These are phyloP conservation scores for Eucalyptus pauciflora DNA, from an alignment of 345 rosid species.

Conservation along the genomic window DNA sequence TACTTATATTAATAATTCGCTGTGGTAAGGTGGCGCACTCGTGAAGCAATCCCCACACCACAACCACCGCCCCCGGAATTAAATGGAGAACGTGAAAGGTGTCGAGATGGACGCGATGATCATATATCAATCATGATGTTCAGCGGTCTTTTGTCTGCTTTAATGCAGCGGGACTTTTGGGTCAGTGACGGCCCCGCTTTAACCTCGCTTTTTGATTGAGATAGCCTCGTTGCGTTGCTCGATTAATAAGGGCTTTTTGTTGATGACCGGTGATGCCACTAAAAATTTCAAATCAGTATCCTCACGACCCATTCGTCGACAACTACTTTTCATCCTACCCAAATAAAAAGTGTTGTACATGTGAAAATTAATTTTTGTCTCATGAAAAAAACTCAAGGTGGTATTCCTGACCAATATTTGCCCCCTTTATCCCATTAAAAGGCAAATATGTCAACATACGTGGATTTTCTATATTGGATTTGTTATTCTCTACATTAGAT, in stretches of 20 bases:
- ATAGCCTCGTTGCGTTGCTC: background rate
- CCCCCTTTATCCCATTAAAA: background rate
- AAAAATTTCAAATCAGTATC: background rate
- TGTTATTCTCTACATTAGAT: accelerated
- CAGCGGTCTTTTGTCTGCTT: background rate
- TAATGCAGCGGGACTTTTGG: background rate
- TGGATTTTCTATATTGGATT: accelerated
- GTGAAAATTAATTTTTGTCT: no score
- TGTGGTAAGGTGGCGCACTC: background rate
- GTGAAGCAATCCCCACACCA: background rate
- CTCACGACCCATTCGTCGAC: accelerated
- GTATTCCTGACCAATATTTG: accelerated
- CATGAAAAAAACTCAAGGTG: background rate
- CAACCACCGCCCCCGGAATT: background rate
- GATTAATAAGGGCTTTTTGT: background rate
- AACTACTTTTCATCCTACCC: background rate
- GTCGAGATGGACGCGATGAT: background rate
- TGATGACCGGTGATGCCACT: accelerated
- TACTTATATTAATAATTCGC: background rate
- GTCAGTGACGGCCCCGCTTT: background rate
- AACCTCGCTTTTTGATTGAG: background rate
- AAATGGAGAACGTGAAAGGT: background rate
- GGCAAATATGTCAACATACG: background rate
- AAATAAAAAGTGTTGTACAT: accelerated
- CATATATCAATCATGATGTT: background rate